Conservation (phyloP, 139 green algal species). For the Haematococcus sp. region DNA sequence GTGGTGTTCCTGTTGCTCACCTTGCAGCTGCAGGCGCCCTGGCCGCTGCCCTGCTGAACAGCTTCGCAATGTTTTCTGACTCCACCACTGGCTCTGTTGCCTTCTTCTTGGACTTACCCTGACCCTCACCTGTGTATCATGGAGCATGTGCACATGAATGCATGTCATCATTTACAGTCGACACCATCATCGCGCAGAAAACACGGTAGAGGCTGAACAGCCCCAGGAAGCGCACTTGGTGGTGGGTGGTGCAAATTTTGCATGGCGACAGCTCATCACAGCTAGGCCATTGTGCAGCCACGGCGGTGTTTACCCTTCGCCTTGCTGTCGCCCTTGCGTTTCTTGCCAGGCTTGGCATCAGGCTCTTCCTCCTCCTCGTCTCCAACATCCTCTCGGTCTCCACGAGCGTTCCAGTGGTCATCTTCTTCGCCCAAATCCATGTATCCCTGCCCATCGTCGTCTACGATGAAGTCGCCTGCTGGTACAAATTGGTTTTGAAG, state of each 20-base stretch:
- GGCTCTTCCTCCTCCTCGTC: conserved; percentile 22
- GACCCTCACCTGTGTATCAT: background rate
- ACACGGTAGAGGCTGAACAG: too few relatives aligned
- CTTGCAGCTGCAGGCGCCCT: conserved; percentile 5
- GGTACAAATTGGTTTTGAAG: too few relatives aligned
- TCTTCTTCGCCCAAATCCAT: conserved; percentile 89
- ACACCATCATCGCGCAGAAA: too few relatives aligned
- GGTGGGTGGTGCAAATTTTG: too few relatives aligned
- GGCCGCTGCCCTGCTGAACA: conserved; percentile 26
- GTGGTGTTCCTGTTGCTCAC: too few relatives aligned
- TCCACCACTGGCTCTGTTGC: conserved; percentile 3
- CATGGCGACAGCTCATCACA: too few relatives aligned
- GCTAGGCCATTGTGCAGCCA: background rate
- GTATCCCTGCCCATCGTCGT: conserved; percentile 80
- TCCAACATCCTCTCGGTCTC: conserved; percentile 26
- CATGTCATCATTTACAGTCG: too few relatives aligned
- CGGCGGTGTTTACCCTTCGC: conserved; percentile 7
- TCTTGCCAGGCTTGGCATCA: conserved; percentile 24
- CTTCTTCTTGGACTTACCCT: conserved; percentile 16
- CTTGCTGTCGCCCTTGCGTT: conserved; percentile 40
- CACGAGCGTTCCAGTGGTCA: conserved; percentile 61
- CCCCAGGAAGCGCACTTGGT: too few relatives aligned
- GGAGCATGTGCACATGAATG: background rate
- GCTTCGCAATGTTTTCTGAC: conserved; percentile 14
- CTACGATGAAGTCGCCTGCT: conserved; percentile 76